Evolutionary conservation across 352 stramenopile genomes (phyloP).

Genomic region (Globisporangium perplexum): DNA sequence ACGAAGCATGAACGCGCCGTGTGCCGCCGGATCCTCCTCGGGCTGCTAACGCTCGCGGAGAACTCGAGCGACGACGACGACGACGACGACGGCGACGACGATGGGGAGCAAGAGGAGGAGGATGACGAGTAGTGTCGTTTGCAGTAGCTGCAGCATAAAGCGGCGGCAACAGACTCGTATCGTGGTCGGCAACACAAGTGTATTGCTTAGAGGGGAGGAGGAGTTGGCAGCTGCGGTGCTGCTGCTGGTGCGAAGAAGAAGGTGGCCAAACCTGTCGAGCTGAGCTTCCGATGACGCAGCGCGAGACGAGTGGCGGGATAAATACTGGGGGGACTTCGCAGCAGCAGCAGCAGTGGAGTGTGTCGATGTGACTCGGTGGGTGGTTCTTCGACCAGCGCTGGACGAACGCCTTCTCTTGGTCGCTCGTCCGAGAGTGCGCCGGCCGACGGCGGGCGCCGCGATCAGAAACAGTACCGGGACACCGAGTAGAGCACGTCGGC

Average conservation of each 20-base stretch:
- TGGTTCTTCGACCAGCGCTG: background rate
- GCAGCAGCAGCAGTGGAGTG: background rate
- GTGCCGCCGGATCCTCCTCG: constrained; percentile 54
- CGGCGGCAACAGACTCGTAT: too few species aligned
- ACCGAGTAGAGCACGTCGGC: constrained; percentile 51
- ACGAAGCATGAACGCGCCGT: constrained; percentile 44
- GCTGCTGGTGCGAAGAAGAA: too few species aligned
- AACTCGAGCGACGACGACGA: constrained; percentile 30
- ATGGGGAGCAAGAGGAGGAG: constrained; percentile 1
- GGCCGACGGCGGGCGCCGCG: too few species aligned
- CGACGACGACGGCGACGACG: background rate
- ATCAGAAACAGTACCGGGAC: constrained; percentile 53
- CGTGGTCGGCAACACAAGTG: too few species aligned
- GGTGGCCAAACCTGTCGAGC: constrained; percentile 7
- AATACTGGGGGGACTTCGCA: constrained; percentile 2
- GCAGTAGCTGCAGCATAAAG: too few species aligned
- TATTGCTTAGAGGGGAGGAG: too few species aligned
- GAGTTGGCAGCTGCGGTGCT: too few species aligned
- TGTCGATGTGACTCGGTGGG: too few species aligned
- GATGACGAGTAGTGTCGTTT: too few species aligned
- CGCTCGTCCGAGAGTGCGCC: background rate
- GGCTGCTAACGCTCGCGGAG: constrained; percentile 58
- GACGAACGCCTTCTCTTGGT: constrained; percentile 12
- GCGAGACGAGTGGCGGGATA: constrained; percentile 10
- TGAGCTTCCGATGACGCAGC: constrained; percentile 21